Evolutionary conservation across 2,329 filamentous ascomycete species (phyloP).

Genomic region (Diaporthe velutina): DNA sequence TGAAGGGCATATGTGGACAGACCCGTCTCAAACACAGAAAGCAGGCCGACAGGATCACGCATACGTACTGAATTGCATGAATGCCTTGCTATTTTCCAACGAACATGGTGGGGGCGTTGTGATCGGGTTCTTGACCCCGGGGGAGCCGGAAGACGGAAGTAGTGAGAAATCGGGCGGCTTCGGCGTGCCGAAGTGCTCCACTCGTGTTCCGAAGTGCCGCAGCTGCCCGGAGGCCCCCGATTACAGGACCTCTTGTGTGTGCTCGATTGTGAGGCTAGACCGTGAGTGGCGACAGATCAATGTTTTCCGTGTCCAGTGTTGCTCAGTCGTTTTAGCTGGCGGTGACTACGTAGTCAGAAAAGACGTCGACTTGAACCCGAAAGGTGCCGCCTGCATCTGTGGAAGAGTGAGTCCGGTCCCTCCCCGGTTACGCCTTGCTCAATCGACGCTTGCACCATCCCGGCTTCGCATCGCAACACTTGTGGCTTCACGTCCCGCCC

Average conservation of each 20-base stretch:
- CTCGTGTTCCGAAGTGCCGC: constrained; percentile 30
- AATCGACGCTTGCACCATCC: constrained; percentile 13
- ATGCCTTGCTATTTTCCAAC: too few relatives aligned
- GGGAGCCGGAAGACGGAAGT: constrained; percentile 25
- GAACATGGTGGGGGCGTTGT: neutral
- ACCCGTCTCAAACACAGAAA: neutral
- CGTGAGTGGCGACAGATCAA: neutral
- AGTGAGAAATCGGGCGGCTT: constrained; percentile 21
- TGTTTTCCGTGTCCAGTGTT: neutral
- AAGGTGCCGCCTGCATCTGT: neutral
- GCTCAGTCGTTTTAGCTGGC: neutral
- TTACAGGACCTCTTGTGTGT: constrained; percentile 3
- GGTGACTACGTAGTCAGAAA: neutral
- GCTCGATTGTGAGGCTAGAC: neutral
- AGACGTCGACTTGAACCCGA: neutral
- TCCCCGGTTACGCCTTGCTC: neutral
- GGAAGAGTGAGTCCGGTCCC: neutral
- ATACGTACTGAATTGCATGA: too few relatives aligned
- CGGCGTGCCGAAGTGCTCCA: constrained; percentile 14
- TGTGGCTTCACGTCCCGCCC: neutral
- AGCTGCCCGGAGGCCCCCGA: constrained; percentile 4
- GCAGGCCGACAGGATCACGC: too few relatives aligned
- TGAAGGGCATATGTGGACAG: too few relatives aligned
- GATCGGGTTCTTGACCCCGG: neutral
- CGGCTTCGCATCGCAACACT: constrained; percentile 24